Percentiles rank a stretch among this genome's conserved stretches.
Evolutionary conservation across 495 filamentous ascomycete species (phyloP).

Genomic region (Penicillium flavigenum): DNA sequence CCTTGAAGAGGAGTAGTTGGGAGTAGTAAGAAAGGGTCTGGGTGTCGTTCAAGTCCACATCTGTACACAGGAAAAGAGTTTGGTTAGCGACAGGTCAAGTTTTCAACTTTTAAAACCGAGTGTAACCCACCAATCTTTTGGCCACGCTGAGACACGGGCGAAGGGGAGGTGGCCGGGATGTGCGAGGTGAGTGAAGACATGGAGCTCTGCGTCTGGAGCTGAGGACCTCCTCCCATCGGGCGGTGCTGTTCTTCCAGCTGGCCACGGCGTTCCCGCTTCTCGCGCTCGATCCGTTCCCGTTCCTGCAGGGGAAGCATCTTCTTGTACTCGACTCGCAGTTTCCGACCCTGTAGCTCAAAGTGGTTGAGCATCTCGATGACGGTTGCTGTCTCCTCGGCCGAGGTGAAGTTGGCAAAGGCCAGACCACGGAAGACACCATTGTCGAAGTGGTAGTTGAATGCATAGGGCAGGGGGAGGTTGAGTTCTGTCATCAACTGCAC

Average conservation of each 20-base stretch:
- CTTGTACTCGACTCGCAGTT: constrained; percentile 96
- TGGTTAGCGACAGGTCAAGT: constrained; percentile 28
- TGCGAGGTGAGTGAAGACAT: constrained; percentile 78
- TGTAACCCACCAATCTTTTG: constrained; percentile 60
- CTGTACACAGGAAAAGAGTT: constrained; percentile 33
- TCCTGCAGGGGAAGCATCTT: constrained; percentile 97
- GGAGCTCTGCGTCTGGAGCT: constrained; percentile 78
- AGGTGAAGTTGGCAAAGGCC: constrained; percentile 98
- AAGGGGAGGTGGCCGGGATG: constrained; percentile 68
- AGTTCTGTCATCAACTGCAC: constrained; percentile 89
- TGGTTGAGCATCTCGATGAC: constrained; percentile 93
- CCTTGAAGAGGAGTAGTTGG: constrained; percentile 84
- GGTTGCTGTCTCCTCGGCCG: constrained; percentile 82
- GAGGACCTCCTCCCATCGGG: constrained; percentile 56
- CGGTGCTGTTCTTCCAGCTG: constrained; percentile 97
- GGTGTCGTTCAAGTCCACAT: constrained; percentile 90
- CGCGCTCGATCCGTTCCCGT: constrained; percentile 91
- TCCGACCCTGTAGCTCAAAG: constrained; percentile 90
- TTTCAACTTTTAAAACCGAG: constrained; percentile 1
- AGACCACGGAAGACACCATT: constrained; percentile 95
- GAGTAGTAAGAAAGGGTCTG: constrained; percentile 84
- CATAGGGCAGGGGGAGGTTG: constrained; percentile 88
- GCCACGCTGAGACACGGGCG: constrained; percentile 61
- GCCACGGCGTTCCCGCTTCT: constrained; percentile 94
- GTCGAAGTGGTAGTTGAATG: constrained; percentile 99